Evolutionary conservation across 2,329 filamentous ascomycete species (phyloP).

Genomic region (Tolypocladium tundrense): DNA sequence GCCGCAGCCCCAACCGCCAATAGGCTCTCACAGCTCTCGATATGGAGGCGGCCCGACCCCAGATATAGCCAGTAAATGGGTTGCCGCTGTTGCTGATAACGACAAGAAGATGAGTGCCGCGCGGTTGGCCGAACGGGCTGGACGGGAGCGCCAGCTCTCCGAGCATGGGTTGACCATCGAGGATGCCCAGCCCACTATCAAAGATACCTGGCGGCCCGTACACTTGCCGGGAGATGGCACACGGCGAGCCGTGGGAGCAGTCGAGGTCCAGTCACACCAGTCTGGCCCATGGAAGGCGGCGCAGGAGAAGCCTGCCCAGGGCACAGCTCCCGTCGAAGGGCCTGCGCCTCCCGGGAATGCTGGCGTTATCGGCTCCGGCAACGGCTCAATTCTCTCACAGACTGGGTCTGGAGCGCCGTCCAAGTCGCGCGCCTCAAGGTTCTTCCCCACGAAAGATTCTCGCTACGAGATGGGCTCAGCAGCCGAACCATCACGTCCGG

Average conservation of each 20-base stretch:
- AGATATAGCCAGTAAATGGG: constrained; percentile 31
- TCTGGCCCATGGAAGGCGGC: constrained; percentile 18
- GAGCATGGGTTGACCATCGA: constrained; percentile 33
- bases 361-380: constrained; percentile 17
- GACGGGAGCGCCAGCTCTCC: constrained; percentile 31
- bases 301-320: constrained; percentile 14
- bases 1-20: constrained; percentile 15
- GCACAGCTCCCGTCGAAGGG: constrained; percentile 11
- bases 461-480: constrained; percentile 27
- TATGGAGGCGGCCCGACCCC: constrained; percentile 14
- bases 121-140: constrained; percentile 26
- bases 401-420: constrained; percentile 24
- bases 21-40: constrained; percentile 20
- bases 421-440: constrained; percentile 44
- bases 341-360: constrained; percentile 10
- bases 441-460: constrained; percentile 48
- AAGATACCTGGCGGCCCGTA: constrained; percentile 43
- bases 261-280: constrained; percentile 18
- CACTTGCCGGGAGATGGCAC: constrained; percentile 26
- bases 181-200: constrained; percentile 37
- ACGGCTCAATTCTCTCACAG: constrained; percentile 15
- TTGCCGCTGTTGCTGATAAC: constrained; percentile 29
- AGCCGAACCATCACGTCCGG: constrained; percentile 30
- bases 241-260: constrained; percentile 13
- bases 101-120: constrained; percentile 34